Evolutionary conservation across 257 asterid genomes (phyloP), one percentile per base, ranked within the genome.

Genomic region (Petunia axillaris): DNA sequence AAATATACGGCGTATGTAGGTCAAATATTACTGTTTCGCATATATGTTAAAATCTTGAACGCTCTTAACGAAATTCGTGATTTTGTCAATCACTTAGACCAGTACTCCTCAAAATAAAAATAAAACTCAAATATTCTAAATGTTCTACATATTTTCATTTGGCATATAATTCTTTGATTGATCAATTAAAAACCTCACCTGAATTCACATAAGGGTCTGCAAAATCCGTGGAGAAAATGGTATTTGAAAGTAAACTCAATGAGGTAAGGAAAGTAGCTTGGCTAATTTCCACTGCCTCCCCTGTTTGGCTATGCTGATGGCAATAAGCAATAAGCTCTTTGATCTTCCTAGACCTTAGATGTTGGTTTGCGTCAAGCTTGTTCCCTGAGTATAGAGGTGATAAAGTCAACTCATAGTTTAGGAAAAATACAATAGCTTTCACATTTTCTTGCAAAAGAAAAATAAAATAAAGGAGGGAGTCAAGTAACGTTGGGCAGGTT

Each of bases 301-400:
- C 92, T 1, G 77, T 59, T 79, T 83, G 87, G 37, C 93, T 76
- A 38, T 64, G 82, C 3, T 83, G 83, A 81, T 84, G 53, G 85
- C 92, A 89, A 60, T 85, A 89, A 0, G 84, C 83, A 1, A 92
- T 73, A 15, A 93, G 92, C 83, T 93, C 97, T 80, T 90, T 87
- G 67, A 93, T 92, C 87, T 89, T 93, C 53, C 75, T 67, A 38
- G 84, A 80, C 76, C 81, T 80, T 11, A 85, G 66, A 8, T 82
- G 15, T 3, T 65, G 74, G 37, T 65, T 40, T 39, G 52, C 52
- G 0, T 65, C 52, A 40, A 65, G 74, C 74, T 6, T 65, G 6
- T 40, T 65, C 10, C 74, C 37, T 65, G 3, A n/a, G 6, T 2
- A 14, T 78, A 4, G 82, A 85, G 7, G 73, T 11, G 35, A 71